Evolutionary conservation across 129 eudicot species (phyloP), one percentile per base, ranked within the genome.

Genomic region (Pittosporum tobira): DNA sequence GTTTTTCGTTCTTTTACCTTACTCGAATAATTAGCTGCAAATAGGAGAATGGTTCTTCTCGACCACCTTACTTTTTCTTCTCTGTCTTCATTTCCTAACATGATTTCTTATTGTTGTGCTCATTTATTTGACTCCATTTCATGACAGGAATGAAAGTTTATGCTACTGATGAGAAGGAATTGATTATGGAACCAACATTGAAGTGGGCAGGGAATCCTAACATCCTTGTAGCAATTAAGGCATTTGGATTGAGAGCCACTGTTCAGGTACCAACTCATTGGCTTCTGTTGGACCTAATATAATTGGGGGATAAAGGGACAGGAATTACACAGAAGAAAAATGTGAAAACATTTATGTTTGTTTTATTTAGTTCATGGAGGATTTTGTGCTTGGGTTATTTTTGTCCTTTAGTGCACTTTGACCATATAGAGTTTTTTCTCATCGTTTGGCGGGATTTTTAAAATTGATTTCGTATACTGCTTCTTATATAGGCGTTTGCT

Each of bases 201-300:
- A 90, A 85, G 72, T 90, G 95, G 97, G 97, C 97, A 5, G 97
- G 82, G 24, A 90, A 90, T 57, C 97, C 95, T 20, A 90, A 90
- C 67, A 67, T 90, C 51, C 76, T 64, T 25, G 75, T 85, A 13
- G 86, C 75, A 29, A 71, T 65, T 11, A 90, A 90, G 74, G 95
- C 97, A 12, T 90, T 80, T 49, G 95, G 97, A 22, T 31, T 90
- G 77, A 81, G 71, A 70, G 89, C 89, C 60, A 80, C 95, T 26
- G 78, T 86, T 67, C 97, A 90, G 83, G 97, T 85, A 18, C 37
- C 18, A 18, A 29, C 34, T 30, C 2, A 30, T 29, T 30, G 7
- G 26, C n/a, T 6, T 53, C 0, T 34, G 1, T 6, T 49, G n/a
- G 12, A 10, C 18, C 26, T n/a, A 10, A 15, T 0, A 26, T 30